phyloP scores from a whole-genome alignment of 371 early-diverging fungal genomes.

The Syncephalastrum racemosum region DNA sequence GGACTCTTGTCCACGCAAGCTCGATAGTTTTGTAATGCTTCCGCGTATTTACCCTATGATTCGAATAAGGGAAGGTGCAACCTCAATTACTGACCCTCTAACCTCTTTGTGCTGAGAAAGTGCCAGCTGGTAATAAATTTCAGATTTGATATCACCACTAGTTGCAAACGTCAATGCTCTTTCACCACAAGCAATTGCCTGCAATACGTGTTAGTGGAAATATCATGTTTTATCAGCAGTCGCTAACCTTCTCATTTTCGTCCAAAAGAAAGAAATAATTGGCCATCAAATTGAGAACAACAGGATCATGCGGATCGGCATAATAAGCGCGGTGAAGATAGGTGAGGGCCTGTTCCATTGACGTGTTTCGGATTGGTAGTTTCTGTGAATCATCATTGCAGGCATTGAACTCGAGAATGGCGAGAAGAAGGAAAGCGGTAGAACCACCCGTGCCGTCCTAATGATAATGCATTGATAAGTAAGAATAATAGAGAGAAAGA shows the following conservation, averaged over 20 bases:
- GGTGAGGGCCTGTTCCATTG: slow-evolving; percentile 39
- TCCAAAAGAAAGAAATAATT: slow-evolving; percentile 55
- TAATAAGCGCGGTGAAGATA: slow-evolving; percentile 55
- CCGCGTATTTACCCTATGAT: slow-evolving; percentile 55
- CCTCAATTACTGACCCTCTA: not conserved
- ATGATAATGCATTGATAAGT: no score
- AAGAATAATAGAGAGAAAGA: not conserved
- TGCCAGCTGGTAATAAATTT: slow-evolving; percentile 62
- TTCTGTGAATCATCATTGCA: slow-evolving; percentile 45
- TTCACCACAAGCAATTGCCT: slow-evolving; percentile 46
- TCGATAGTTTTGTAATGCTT: slow-evolving; percentile 70
- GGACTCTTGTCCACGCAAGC: slow-evolving; percentile 71
- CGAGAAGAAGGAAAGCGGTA: slow-evolving; percentile 68
- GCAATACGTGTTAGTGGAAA: not conserved
- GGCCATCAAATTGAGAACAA: slow-evolving; percentile 55
- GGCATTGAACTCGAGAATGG: slow-evolving; percentile 79
- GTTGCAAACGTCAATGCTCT: slow-evolving; percentile 49
- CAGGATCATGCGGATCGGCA: slow-evolving; percentile 49
- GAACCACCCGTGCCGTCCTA: slow-evolving; percentile 43
- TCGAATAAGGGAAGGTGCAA: not conserved
- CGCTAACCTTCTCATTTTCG: slow-evolving; percentile 47
- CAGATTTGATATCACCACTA: slow-evolving; percentile 56
- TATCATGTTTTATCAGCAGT: not conserved
- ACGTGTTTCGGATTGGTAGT: slow-evolving; percentile 32
- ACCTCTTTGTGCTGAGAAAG: slow-evolving; percentile 58